Conservation (phyloP, 768 basidiomycete species). For the Tubosaeta brunneosetosa region DNA sequence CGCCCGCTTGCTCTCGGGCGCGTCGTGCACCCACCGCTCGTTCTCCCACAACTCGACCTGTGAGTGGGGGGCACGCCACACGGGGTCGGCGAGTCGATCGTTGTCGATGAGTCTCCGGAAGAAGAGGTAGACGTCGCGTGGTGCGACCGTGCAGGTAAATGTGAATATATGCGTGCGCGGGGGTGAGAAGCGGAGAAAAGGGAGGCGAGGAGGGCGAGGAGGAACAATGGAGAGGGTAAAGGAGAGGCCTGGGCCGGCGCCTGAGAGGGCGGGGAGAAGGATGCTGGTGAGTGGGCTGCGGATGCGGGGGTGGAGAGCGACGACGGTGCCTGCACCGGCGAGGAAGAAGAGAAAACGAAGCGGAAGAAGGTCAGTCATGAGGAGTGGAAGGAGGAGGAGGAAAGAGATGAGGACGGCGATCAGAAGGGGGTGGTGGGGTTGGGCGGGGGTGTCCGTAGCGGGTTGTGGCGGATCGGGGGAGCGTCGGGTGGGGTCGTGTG, state of each 20-base stretch:
- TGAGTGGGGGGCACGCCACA: conserved; percentile 60
- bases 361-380: conserved; percentile 40
- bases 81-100: conserved; percentile 57
- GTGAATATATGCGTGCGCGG: conserved; percentile 7
- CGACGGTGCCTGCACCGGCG: conserved; percentile 13
- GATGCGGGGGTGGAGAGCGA: conserved; percentile 11
- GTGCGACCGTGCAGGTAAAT: conserved; percentile 11
- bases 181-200: not conserved
- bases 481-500: conserved; percentile 20
- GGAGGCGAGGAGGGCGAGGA: conserved; percentile 5
- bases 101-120: conserved; percentile 49
- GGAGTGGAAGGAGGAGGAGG: conserved; percentile 42
- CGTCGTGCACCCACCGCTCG: conserved; percentile 49
- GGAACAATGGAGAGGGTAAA: conserved; percentile 8
- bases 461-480: not conserved
- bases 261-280: conserved; percentile 3
- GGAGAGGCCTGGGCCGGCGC: conserved; percentile 17
- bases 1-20: conserved; percentile 1
- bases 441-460: not conserved
- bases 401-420: conserved; percentile 35
- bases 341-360: conserved; percentile 42
- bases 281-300: not conserved
- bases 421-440: conserved; percentile 33
- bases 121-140: conserved; percentile 29
- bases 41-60: conserved; percentile 81